Percentiles rank a stretch among this genome's conserved stretches.
phyloP scores from a whole-genome alignment of 169 alveolate species.

The Plasmodium gaboni region DNA sequence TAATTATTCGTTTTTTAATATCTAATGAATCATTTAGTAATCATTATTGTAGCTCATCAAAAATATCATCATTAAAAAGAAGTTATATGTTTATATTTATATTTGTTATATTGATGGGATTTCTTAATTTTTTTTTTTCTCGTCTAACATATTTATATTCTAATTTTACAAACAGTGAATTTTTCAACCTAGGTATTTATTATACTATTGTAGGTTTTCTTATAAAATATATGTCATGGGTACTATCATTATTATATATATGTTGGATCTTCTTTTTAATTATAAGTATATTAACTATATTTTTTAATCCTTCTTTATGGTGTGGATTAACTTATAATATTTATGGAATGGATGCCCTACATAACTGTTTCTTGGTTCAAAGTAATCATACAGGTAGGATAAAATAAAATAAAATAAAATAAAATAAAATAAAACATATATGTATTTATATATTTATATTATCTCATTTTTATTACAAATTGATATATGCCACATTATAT shows the following conservation, averaged over 20 bases:
- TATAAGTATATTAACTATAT: constrained; percentile 30
- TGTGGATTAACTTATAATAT: constrained; percentile 25
- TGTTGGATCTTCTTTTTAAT: constrained; percentile 40
- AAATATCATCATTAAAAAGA: constrained; percentile 16
- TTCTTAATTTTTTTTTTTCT: constrained; percentile 47
- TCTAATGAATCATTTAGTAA: constrained; percentile 25
- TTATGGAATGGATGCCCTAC: constrained; percentile 65
- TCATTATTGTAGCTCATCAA: constrained; percentile 27
- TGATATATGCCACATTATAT: not conserved
- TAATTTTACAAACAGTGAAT: constrained; percentile 59
- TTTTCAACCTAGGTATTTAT: constrained; percentile 53
- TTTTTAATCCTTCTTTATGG: constrained; percentile 27
- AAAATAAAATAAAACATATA: no score
- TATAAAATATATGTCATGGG: constrained; percentile 63
- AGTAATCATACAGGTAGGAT: constrained; percentile 37
- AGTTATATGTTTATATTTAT: constrained; percentile 21
- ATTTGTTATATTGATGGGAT: constrained; percentile 57
- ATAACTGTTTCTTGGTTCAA: constrained; percentile 40
- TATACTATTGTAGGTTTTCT: constrained; percentile 49
- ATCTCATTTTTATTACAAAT: not conserved
- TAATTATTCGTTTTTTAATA: constrained; percentile 33
- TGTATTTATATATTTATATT: not conserved
- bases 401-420: no score
- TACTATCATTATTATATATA: constrained; percentile 44
- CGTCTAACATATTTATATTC: constrained; percentile 67